Evolutionary conservation across 306 rosid species (phyloP).

Genomic region (Benincasa hispida): DNA sequence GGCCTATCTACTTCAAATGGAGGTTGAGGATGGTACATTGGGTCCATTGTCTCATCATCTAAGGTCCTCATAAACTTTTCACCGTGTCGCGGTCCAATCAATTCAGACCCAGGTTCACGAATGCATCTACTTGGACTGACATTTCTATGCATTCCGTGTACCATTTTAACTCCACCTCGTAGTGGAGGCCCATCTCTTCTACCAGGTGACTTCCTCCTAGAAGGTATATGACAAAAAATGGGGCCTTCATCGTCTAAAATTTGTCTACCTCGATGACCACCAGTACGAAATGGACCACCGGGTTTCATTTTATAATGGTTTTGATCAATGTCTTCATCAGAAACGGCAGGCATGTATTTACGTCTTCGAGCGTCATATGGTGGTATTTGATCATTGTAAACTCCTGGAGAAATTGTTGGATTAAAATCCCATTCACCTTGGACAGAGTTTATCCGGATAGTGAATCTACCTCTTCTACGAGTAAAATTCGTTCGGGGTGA

Average conservation of each 20-base stretch:
- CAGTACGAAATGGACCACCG: constrained; percentile 39
- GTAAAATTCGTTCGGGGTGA: constrained; percentile 43
- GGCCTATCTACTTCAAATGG: constrained; percentile 36
- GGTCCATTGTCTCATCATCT: constrained; percentile 35
- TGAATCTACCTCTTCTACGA: constrained; percentile 60
- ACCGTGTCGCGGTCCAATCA: constrained; percentile 44
- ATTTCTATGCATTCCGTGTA: constrained; percentile 44
- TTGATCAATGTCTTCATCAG: constrained; percentile 45
- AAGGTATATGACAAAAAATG: constrained; percentile 28
- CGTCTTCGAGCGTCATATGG: constrained; percentile 54
- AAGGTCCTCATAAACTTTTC: constrained; percentile 55
- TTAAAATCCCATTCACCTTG: constrained; percentile 58
- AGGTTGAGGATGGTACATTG: constrained; percentile 46
- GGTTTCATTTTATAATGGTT: constrained; percentile 30
- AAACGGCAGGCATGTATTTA: constrained; percentile 40
- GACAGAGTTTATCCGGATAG: constrained; percentile 17
- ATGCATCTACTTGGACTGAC: constrained; percentile 53
- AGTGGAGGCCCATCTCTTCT: constrained; percentile 25
- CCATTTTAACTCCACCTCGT: constrained; percentile 36
- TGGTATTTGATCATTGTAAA: constrained; percentile 45
- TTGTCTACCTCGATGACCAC: constrained; percentile 61
- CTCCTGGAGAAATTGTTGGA: constrained; percentile 38
- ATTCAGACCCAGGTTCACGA: constrained; percentile 42
- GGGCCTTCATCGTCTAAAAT: constrained; percentile 44
- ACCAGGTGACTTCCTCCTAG: constrained; percentile 67